Percentiles rank a stretch among this genome's conserved stretches.
Evolutionary conservation across 768 basidiomycete species (phyloP).

Genomic region (Collybia sp.): DNA sequence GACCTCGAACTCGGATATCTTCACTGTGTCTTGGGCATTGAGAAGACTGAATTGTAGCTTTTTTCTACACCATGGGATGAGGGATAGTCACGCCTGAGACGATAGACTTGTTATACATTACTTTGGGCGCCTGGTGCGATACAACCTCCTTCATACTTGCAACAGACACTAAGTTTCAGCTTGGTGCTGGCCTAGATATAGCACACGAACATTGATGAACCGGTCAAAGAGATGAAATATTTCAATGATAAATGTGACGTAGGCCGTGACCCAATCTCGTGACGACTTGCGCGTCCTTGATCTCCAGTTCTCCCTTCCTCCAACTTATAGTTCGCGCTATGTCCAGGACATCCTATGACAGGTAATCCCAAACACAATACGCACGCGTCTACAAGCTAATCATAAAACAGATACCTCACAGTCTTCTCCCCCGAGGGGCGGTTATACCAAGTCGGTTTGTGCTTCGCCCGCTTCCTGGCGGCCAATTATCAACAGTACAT

Average conservation of each 20-base stretch:
- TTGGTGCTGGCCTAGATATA: background rate
- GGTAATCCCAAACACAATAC: conserved; percentile 33
- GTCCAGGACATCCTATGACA: conserved; percentile 94
- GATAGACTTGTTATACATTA: conserved; percentile 54
- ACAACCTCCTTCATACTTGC: conserved; percentile 75
- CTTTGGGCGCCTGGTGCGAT: conserved; percentile 74
- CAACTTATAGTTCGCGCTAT: conserved; percentile 38
- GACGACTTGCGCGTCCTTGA: conserved; percentile 54
- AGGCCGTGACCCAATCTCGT: conserved; percentile 32
- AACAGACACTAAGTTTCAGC: background rate
- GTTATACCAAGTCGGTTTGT: conserved; percentile 96
- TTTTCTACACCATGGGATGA: conserved; percentile 52
- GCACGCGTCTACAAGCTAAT: background rate
- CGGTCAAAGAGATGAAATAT: background rate
- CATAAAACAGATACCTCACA: conserved; percentile 71
- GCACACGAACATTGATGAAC: background rate
- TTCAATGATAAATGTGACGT: conserved; percentile 19
- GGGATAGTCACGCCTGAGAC: background rate
- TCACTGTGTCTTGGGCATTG: conserved; percentile 92
- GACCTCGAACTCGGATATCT: conserved; percentile 94
- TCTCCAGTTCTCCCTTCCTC: conserved; percentile 4
- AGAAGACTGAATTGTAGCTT: conserved; percentile 94
- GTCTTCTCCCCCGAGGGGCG: conserved; percentile 97
- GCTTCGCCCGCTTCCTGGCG: conserved; percentile 1
- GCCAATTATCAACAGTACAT: conserved; percentile 7